Base-by-base conservation (phyloP, 73 alveolate genomes). In the Blepharisma japonicum region DNA sequence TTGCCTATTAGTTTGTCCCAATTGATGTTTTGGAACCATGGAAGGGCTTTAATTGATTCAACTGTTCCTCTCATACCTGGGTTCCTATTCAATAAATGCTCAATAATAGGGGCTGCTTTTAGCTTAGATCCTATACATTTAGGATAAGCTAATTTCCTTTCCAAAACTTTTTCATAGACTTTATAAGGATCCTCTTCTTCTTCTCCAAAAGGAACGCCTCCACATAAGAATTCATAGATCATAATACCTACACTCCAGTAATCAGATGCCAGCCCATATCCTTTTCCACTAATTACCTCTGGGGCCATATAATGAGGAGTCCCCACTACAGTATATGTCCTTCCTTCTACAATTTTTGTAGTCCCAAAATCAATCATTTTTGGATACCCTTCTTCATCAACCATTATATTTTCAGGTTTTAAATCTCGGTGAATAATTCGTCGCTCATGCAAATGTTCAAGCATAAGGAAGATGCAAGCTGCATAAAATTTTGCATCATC, bases 321-420 rank as follows among this genome's bases (percentile, higher is more conserved):
- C 7, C 95, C 95, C 5, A 89, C 82, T 21, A 89, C 67, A 53
- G 95, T 89, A 56, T 77, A 86, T 38, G 96, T 87, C 55, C 95
- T 82, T 50, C 90, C 95, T 49, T 72, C 25, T 14, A 92, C 87
- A 66, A 70, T 79, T 71, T 89, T 89, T 21, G 95, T 90, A 47
- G 94, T 89, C 0, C 96, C 96, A 39, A 89, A 61, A 55, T 92
- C 96, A 38, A 87, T 79, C 20, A 92, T 8, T 55, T 92, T 92
- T 2, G 85, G 20, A 71, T 81, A 89, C 11, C 96, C 98, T n/a
- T 88, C 83, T 9, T 81, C 82, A 55, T 80, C 95, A 45, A 86
- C 68, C 83, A 89, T 82, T 0, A 91, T 78, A 68, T 89, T 91
- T 79, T 91, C 97, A 7, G 97, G 97, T 38, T 89, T 91, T 11